phyloP scores from a whole-genome alignment of 495 filamentous ascomycete genomes.

The Daldinia grandis region DNA sequence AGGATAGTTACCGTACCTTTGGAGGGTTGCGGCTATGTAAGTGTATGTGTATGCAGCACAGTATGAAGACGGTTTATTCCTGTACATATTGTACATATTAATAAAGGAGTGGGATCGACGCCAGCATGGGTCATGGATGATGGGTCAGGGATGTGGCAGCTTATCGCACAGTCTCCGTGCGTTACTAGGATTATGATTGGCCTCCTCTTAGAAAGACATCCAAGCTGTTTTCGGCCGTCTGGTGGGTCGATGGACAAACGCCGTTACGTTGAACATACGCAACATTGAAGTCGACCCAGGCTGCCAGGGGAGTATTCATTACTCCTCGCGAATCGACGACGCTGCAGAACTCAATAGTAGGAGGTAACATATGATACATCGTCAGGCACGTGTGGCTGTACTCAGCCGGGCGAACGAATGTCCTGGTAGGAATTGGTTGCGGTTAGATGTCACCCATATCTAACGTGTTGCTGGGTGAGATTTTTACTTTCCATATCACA shows the following conservation, averaged over 20 bases:
- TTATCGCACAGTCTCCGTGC: constrained; percentile 36
- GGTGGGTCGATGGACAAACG: constrained; percentile 25
- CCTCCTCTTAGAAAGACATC: constrained; percentile 15
- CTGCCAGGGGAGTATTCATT: constrained; percentile 31
- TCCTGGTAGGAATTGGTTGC: constrained; percentile 3
- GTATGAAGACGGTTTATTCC: constrained; percentile 15
- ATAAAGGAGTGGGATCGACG: constrained; percentile 39
- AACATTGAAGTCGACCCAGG: constrained; percentile 28
- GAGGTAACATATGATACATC: constrained; percentile 6
- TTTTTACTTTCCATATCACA: neutral
- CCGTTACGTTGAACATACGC: constrained; percentile 37
- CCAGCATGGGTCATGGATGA: constrained; percentile 26
- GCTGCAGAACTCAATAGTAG: constrained; percentile 3
- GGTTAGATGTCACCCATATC: constrained; percentile 20
- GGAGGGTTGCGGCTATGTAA: constrained; percentile 38
- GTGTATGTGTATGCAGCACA: constrained; percentile 19
- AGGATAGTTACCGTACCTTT: constrained; percentile 20
- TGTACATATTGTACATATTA: neutral
- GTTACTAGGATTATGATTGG: constrained; percentile 36
- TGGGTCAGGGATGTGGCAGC: constrained; percentile 36
- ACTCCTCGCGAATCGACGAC: constrained; percentile 18
- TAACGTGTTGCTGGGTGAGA: constrained; percentile 7
- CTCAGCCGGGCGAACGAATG: neutral
- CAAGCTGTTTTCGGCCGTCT: constrained; percentile 28
- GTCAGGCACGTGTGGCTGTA: constrained; percentile 14